Conservation (phyloP, 2,329 filamentous ascomycete species). For the Plectosphaerella plurivora region DNA sequence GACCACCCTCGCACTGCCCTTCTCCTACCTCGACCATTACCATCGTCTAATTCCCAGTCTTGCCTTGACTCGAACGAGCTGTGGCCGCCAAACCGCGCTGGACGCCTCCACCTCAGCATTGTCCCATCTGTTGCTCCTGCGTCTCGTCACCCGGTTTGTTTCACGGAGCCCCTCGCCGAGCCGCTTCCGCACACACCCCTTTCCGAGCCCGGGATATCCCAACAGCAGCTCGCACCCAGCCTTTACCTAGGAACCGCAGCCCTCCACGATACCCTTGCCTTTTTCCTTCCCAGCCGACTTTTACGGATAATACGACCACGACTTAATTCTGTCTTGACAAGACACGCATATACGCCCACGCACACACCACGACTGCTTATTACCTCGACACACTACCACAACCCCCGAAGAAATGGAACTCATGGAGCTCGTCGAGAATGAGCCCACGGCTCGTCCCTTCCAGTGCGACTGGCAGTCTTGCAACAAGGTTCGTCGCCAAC, state of each 20-base stretch:
- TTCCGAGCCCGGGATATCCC: constrained; percentile 1
- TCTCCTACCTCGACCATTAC: not conserved
- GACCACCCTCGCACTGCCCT: too few relatives aligned
- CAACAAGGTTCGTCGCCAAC: constrained; percentile 46
- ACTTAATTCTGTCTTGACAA: too few relatives aligned
- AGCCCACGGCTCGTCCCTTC: constrained; percentile 58
- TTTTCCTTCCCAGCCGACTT: too few relatives aligned
- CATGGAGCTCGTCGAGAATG: constrained; percentile 61
- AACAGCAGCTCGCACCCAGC: not conserved
- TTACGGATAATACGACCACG: too few relatives aligned
- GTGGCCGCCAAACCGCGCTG: constrained; percentile 1
- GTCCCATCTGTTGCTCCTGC: not conserved
- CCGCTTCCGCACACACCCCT: not conserved
- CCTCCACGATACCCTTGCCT: not conserved
- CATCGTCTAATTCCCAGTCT: not conserved
- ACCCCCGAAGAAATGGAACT: constrained; percentile 49
- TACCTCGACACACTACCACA: constrained; percentile 2
- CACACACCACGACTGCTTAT: not conserved
- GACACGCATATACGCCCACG: too few relatives aligned
- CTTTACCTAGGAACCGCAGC: not conserved
- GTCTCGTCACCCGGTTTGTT: not conserved
- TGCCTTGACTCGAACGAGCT: not conserved
- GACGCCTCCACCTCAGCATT: not conserved
- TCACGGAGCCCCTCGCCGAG: not conserved
- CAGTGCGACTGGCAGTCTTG: constrained; percentile 60